Evolutionary conservation across 1,139 yeast species (phyloP), one percentile per base, ranked within the genome.

Genomic region (Suhomyces bribrorum): DNA sequence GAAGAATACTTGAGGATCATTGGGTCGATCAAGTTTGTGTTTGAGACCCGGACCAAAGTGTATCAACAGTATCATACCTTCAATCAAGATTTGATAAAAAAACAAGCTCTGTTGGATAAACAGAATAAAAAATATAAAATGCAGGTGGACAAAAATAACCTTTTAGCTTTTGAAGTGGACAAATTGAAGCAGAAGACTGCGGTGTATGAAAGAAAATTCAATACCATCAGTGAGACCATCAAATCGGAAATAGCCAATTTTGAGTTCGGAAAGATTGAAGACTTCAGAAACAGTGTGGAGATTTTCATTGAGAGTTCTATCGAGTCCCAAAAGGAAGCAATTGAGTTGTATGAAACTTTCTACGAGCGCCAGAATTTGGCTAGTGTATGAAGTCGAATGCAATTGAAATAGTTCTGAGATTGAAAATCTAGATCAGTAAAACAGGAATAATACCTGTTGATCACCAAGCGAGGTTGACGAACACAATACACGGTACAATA

Each of bases 291-390:
- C 54, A 79, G 90, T 46, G 88, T 92, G 42, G 99, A 92, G 62
- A 83, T 90, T 15, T 90, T 82, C 53, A 75, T 95, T 55, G 98
- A 94, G 61, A 81, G 94, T 43, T 81, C 95, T 16, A 86, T 90
- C 36, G 98, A 92, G 62, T 77, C 92, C 13, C 98, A 92, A 60
- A 94, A 92, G 65, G 97, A 89, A 59, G 82, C 92, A 24, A 92
- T 92, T 50, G 98, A 92, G 62, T 63, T 87, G 23, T 92, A 97
- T 95, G 97, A 92, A 63, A 86, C 96, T 0, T 92, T 86, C 52
- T 83, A 83, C 53, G 82, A 78, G 46, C 57, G 71, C 25, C 73
- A 70, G 41, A 53, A 59, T 28, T 56, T 70, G 37, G 63, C 61
- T 7, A 39, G 46, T 31, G 54, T 48, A 11, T 51, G 39, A 16